Base-by-base conservation (phyloP, 805 yeast species). In the Candida silvicultrix region DNA sequence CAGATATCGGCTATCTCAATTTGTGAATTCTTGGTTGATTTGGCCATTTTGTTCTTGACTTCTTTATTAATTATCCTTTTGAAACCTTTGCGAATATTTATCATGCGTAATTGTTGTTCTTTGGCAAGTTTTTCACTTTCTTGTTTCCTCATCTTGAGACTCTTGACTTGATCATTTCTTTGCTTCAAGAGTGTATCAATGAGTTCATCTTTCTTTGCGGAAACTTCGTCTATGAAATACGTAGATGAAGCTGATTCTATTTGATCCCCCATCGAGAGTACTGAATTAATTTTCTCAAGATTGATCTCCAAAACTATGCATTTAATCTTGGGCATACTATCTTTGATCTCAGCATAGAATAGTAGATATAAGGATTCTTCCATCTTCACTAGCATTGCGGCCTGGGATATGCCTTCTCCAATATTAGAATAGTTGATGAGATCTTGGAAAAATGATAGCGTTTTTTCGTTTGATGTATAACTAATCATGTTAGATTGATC, bases 1-100 rank as follows among this genome's bases (percentile, higher is more conserved):
- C 62, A 55, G 10, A 58, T 48, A 20, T 59, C 62, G 2, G 56
- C 60, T 2, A 57, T 53, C 38, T 59, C 61, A 10, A 34, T 46
- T 39, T 58, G 60, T 2, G 44, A 15, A 0, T 49, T 41, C 34
- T 49, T 52, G 2, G 53, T 44, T 15, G 41, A 46, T 2, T 45
- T 46, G 6, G 31, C 41, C 55, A 56, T 46, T 34, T 47, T 41
- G 15, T 10, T 36, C 20, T 49, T 52, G 2, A 59, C 53, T 35
- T 49, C 52, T 20, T 28, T 38, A 7, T 54, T 45, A 2, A 58
- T 51, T 3, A 58, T 42, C 19, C 25, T 47, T 32, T 48, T 48
- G 34, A 57, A 54, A 25, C 45, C 44, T 34, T 52, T 56, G 25
- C 55, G 49, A 36, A 51, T 43, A 10, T 42, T 38, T 14, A 50